These are phyloP conservation scores for Marsdenia floribunda DNA, from an alignment of 257 asterid species.

Conservation along the genomic window DNA sequence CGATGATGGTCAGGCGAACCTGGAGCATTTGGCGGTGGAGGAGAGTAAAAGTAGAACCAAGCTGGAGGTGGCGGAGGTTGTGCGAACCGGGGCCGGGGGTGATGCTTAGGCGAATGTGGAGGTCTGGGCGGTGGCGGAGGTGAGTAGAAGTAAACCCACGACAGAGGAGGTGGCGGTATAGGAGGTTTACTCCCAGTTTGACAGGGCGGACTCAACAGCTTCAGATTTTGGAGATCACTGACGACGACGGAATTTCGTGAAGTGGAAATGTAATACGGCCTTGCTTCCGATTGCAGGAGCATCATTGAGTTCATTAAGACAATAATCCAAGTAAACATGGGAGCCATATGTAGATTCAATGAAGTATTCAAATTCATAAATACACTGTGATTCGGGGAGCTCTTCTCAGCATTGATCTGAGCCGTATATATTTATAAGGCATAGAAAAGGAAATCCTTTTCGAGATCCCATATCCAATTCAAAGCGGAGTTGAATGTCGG, in stretches of 20 bases:
- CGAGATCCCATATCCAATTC: neutral
- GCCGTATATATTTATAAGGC: constrained; percentile 4
- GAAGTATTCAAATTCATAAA: neutral
- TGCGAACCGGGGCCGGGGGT: constrained; percentile 15
- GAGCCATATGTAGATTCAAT: neutral
- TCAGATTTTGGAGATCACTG: neutral
- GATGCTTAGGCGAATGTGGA: constrained; percentile 10
- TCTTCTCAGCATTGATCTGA: neutral
- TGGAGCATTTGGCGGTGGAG: constrained; percentile 29
- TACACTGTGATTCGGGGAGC: neutral
- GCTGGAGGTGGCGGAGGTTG: constrained; percentile 22
- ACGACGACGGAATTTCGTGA: neutral
- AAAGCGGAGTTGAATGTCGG: neutral
- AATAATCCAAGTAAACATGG: neutral
- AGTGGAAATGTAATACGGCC: neutral
- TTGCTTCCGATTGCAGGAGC: neutral
- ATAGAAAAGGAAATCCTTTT: neutral
- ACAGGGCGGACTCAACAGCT: neutral
- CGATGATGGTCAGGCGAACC: constrained; percentile 1
- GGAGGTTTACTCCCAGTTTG: neutral
- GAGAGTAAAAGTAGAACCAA: constrained; percentile 34
- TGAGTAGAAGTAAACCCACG: constrained; percentile 33
- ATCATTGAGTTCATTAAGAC: neutral
- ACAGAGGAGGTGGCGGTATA: constrained; percentile 19
- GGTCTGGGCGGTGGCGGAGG: constrained; percentile 30